A percentile compares a stretch with the other conserved stretches of the same genome.
These are phyloP conservation scores for Microdochium paspali DNA, from an alignment of 2,329 filamentous ascomycete species.

Conservation along the genomic window DNA sequence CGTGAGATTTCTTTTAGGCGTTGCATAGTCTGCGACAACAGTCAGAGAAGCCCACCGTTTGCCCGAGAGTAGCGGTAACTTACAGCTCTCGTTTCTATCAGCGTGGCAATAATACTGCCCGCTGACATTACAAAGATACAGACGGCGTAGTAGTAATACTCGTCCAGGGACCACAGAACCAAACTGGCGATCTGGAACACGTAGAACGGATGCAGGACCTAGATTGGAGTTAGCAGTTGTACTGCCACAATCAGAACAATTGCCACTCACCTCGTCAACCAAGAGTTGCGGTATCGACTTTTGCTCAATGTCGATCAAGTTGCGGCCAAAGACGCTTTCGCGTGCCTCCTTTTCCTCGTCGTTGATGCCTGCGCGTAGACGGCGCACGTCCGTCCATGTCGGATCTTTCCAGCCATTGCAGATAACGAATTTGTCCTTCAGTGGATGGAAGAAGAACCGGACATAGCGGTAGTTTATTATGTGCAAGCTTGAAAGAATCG, in stretches of 20 bases:
- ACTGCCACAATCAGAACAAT: not conserved
- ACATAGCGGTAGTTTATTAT: conserved; percentile 91
- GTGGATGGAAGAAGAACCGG: conserved; percentile 81
- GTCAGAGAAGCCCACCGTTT: conserved; percentile 3
- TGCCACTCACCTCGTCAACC: conserved; percentile 63
- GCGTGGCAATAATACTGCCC: conserved; percentile 80
- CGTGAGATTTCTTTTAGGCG: conserved; percentile 83
- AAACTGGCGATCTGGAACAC: conserved; percentile 95
- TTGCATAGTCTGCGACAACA: conserved; percentile 63
- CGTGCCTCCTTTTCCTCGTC: conserved; percentile 79
- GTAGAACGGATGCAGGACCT: conserved; percentile 96
- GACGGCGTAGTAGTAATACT: conserved; percentile 95
- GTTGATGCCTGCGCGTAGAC: conserved; percentile 71
- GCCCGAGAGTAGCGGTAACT: conserved; percentile 18
- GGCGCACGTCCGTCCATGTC: conserved; percentile 68
- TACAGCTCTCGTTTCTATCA: conserved; percentile 80
- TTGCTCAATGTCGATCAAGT: conserved; percentile 86
- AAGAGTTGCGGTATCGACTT: conserved; percentile 77
- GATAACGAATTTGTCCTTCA: conserved; percentile 80
- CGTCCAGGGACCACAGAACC: conserved; percentile 85
- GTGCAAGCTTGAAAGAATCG: conserved; percentile 64
- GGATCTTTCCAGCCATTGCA: conserved; percentile 93
- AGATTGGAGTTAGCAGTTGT: conserved; percentile 9
- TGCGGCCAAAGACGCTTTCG: conserved; percentile 79
- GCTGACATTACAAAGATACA: conserved; percentile 94